Base-by-base conservation (phyloP, 192 early-diverging fungal species). In the Physocladia obscura region DNA sequence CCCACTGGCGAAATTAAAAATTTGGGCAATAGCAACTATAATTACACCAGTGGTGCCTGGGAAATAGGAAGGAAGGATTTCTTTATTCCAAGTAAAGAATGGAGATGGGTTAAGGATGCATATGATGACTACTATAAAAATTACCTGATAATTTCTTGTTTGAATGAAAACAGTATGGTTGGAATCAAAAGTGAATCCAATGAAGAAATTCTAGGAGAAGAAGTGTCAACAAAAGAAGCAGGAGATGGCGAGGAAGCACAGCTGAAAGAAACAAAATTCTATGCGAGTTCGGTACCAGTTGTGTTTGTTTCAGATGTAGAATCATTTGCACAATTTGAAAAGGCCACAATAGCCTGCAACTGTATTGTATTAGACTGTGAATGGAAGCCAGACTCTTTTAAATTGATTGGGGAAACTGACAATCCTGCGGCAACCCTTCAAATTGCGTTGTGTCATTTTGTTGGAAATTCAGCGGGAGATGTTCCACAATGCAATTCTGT, bases 321-420 rank as follows among this genome's bases (percentile, higher is more conserved):
- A 8, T 21, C 63, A 1, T 32, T 65, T 11, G 29, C 49, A 5
- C 5, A 52, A 32, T 52, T 65, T 48, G 63, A 49, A 34, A 30
- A 26, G 34, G 63, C 63, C 1, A 52, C 49, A 19, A n/a, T 8
- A 44, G 31, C 24, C 27, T 65, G 47, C 32, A 39, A 65, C 50
- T 65, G 63, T 21, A 32, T 52, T 3, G 63, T 49, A 27, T n/a
- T 65, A 6, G 63, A 65, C 32, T 65, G 63, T 52, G 63, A 65
- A 26, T 65, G 63, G 63, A 51, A 32, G n/a, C 63, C 63, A 11
- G 63, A 65, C 36, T n/a, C 22, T 1, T 65, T 49, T 13, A 65
- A 65, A 30, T 49, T 65, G 4, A 21, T 34, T 52, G 63, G 63
- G 19, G 63, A 65, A 39, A 6, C 24, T 17, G 63, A 65, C 48